Percentiles rank a stretch among this genome's conserved stretches.
These are phyloP conservation scores for Pleurotus giganteus DNA, from an alignment of 768 basidiomycete genomes.

Conservation along the genomic window DNA sequence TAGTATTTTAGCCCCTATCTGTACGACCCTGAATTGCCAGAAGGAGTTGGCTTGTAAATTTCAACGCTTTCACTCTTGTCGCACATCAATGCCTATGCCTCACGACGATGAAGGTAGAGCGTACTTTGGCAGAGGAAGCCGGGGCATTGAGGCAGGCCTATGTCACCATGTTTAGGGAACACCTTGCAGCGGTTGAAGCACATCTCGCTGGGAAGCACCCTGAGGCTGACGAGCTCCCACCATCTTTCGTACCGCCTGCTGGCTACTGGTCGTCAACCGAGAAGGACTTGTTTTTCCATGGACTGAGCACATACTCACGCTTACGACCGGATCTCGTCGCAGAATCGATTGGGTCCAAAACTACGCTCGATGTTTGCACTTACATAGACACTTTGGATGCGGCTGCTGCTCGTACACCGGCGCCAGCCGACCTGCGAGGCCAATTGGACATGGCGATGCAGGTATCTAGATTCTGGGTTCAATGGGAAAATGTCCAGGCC, in stretches of 20 bases:
- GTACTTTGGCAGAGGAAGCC: neutral
- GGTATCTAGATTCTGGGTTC: constrained; percentile 48
- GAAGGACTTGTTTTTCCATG: constrained; percentile 71
- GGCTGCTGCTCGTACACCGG: constrained; percentile 23
- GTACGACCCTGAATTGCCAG: neutral
- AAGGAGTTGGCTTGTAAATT: neutral
- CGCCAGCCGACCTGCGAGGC: constrained; percentile 11
- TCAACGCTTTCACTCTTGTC: constrained; percentile 15
- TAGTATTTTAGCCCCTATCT: neutral
- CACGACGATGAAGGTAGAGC: constrained; percentile 7
- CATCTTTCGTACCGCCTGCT: constrained; percentile 35
- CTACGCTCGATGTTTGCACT: constrained; percentile 60
- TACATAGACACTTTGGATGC: constrained; percentile 59
- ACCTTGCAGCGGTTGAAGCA: constrained; percentile 31
- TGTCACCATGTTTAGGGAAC: constrained; percentile 27
- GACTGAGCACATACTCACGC: constrained; percentile 62
- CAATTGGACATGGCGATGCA: constrained; percentile 42
- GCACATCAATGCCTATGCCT: constrained; percentile 10
- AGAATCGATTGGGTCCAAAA: constrained; percentile 61
- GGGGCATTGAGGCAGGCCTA: constrained; percentile 16
- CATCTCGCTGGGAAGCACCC: constrained; percentile 37
- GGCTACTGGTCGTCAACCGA: constrained; percentile 68
- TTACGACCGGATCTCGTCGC: constrained; percentile 79
- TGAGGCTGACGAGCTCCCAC: constrained; percentile 21
- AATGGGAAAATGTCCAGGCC: constrained; percentile 46